Conservation (phyloP, 805 yeast genomes). For the Hanseniaspora taiwanica region DNA sequence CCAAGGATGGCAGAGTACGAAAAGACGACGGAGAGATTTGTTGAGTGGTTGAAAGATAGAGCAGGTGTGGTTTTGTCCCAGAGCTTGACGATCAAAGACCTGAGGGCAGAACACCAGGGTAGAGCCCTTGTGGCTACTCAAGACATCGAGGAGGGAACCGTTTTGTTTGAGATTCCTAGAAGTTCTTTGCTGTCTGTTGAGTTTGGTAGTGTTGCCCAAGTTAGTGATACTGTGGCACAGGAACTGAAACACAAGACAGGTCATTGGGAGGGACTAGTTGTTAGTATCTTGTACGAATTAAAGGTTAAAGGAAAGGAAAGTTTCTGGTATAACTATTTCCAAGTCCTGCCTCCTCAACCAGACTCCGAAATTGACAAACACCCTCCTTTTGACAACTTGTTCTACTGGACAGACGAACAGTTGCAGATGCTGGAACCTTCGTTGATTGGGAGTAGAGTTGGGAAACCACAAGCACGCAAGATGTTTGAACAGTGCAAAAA, state of each 20-base stretch:
- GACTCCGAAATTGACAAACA: too few relatives aligned
- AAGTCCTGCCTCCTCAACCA: constrained; percentile 42
- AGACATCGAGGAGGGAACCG: constrained; percentile 49
- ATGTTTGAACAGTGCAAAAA: constrained; percentile 33
- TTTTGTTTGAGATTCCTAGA: constrained; percentile 58
- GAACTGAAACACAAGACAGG: constrained; percentile 27
- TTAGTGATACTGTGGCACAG: constrained; percentile 11
- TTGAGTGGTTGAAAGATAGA: constrained; percentile 30
- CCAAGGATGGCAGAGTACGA: too few relatives aligned
- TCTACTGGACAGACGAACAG: constrained; percentile 69
- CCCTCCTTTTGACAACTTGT: constrained; percentile 50
- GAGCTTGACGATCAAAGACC: constrained; percentile 48
- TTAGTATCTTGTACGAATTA: constrained; percentile 52
- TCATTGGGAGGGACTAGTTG: constrained; percentile 71
- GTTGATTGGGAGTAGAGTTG: constrained; percentile 53
- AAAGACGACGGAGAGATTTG: constrained; percentile 33
- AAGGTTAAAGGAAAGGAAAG: constrained; percentile 32
- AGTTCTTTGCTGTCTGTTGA: constrained; percentile 33
- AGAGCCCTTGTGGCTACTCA: constrained; percentile 59
- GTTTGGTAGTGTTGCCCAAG: neutral
- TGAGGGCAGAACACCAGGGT: constrained; percentile 50
- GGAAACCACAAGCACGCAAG: constrained; percentile 49
- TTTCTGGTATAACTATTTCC: constrained; percentile 59
- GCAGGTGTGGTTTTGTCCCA: constrained; percentile 36
- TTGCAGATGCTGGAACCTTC: constrained; percentile 52